These are phyloP conservation scores for Pseudonitzschia delicatissima DNA, from an alignment of 108 stramenopile species.

Conservation along the genomic window DNA sequence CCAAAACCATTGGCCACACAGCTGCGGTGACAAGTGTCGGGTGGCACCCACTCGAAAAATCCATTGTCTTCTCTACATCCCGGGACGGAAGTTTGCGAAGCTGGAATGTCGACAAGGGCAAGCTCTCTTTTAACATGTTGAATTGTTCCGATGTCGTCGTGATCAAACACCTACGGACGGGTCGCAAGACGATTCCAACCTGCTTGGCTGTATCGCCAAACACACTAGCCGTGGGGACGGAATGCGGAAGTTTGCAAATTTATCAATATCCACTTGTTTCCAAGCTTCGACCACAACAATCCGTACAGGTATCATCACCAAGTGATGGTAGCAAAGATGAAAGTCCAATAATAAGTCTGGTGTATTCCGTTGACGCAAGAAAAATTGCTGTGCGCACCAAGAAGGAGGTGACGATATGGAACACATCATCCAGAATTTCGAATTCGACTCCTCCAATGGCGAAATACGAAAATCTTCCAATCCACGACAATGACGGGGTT, in stretches of 20 bases:
- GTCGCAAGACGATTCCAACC: slow-evolving; percentile 49
- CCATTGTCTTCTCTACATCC: slow-evolving; percentile 70
- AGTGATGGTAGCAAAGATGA: neutral
- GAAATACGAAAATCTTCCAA: slow-evolving; percentile 37
- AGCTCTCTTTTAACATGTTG: slow-evolving; percentile 75
- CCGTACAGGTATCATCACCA: slow-evolving; percentile 12
- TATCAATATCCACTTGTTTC: slow-evolving; percentile 54
- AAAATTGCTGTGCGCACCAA: slow-evolving; percentile 30
- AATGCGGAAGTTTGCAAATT: slow-evolving; percentile 81
- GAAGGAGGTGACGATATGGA: slow-evolving; percentile 17
- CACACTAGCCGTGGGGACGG: slow-evolving; percentile 65
- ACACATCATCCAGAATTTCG: slow-evolving; percentile 2
- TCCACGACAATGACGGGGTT: slow-evolving; percentile 45
- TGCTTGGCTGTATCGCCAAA: slow-evolving; percentile 17
- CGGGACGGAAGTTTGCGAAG: slow-evolving; percentile 79
- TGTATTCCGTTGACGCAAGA: slow-evolving; percentile 20
- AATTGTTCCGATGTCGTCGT: slow-evolving; percentile 62
- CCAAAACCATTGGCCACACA: slow-evolving; percentile 83
- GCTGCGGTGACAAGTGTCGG: slow-evolving; percentile 74
- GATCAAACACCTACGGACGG: slow-evolving; percentile 51
- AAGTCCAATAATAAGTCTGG: slow-evolving; percentile 10
- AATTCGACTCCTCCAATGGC: slow-evolving; percentile 19
- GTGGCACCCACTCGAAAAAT: slow-evolving; percentile 85
- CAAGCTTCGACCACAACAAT: slow-evolving; percentile 36
- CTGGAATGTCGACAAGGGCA: slow-evolving; percentile 83